Evolutionary conservation across 2,329 filamentous ascomycete genomes (phyloP), one percentile per base, ranked within the genome.

Genomic region (Stagonosporopsis rhizophila): DNA sequence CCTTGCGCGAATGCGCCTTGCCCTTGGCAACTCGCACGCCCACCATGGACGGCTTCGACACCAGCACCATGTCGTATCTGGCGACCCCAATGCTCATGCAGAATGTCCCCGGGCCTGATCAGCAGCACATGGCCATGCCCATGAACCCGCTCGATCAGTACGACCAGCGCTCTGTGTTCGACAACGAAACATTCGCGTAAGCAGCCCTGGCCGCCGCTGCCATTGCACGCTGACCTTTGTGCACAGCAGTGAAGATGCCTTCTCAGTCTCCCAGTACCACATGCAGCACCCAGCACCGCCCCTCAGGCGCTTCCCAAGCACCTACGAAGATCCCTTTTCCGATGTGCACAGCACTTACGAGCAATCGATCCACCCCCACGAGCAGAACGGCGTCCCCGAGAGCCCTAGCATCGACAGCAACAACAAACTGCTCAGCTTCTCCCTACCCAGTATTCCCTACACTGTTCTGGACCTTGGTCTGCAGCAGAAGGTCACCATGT

Each of bases 391-490:
- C 60, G 59, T 68, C 22, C 76, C 80, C 37, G 81, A 84, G 58
- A 82, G 82, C 59, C 80, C 84, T 25, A 85, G 82, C 34, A 85
- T 87, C 69, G 85, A 88, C 56, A 84, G 84, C 65, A 86, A 87
- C 72, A 84, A 88, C 73, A 82, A 82, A 71, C 77, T 82, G 20
- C 76, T 83, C 45, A 78, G 80, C 73, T 83, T 83, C 74, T 80
- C 78, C 1, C 67, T 75, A n/a, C 81, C 81, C 5, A 68, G 64
- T 35, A 74, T 80, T 44, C 75, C 85, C 50, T 87, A 85, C 32
- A 83, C 83, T 4, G 78, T 91, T 7, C 75, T 92, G 44, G 89
- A 91, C 64, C 89, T 89, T 60, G 77, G 81, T 6, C 87, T 85
- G 48, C 66, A 68, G 38, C 82, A 87, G 45, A 81, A 85, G 56